Base-by-base conservation (phyloP, 2,329 filamentous ascomycete species). In the Botrytis porri region DNA sequence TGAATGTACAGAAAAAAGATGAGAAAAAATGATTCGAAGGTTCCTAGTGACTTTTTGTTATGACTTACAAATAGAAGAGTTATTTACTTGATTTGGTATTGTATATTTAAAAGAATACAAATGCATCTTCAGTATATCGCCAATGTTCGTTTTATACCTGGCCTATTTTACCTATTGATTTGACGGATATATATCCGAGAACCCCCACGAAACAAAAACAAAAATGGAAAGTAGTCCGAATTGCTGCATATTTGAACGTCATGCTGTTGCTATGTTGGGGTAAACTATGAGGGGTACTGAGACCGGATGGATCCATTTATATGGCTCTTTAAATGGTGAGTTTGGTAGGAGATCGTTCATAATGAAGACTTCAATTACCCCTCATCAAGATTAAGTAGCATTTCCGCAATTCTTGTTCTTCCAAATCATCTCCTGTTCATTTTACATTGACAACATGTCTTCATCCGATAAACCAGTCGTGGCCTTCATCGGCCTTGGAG, bases 401-500 rank as follows among this genome's bases (percentile, higher is more conserved):
- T 41, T 57, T 41, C 18, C 25, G 57, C 35, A 22, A 41, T 57
- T 57, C 16, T 41, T 54, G 16, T 32, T 22, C 18, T 32, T 25
- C 39, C 9, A 25, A 0, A 25, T 67, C 39, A 5, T 57, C 48
- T 41, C 25, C 41, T 25, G 5, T 41, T 48, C 6, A 57, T 57
- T 18, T 6, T 2, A 29, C 51, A 57, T 57, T 57, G 48, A 57
- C 25, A 57, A 41, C n/a, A 71, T 71, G 69, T 45, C 69, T 66
- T 51, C 60, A 66, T n/a, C 37, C 22, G 61, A 66, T 7, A 35
- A 65, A 37, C 45, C 61, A 64, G 75, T 0, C 12, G 48, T 69
- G 45, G 76, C 76, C 63, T 78, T 78, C 65, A 72, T 78, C 3
- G 92, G 92, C 84, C 89, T 94, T 4, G 92, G 92, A 73, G 92